A percentile compares a stretch with the other conserved stretches of the same genome.
Conservation (phyloP, 768 basidiomycete species). For the Trametes cubensis region DNA sequence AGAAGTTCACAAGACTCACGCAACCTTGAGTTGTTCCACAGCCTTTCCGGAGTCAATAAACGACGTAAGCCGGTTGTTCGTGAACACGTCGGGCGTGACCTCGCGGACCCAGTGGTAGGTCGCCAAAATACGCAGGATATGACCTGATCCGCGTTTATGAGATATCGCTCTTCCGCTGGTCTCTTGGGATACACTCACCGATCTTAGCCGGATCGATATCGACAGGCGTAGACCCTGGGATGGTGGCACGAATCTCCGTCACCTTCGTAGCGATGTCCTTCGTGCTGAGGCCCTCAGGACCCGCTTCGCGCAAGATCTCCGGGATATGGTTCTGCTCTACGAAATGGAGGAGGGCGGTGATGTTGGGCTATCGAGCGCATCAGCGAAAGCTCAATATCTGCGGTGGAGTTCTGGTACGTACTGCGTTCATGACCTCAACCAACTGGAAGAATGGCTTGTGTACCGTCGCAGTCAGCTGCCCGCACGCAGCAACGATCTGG, state of each 20-base stretch:
- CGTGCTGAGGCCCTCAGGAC: constrained; percentile 52
- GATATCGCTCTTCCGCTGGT: constrained; percentile 1
- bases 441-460: constrained; percentile 50
- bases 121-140: constrained; percentile 71
- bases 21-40: not conserved
- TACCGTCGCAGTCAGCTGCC: constrained; percentile 25
- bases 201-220: constrained; percentile 46
- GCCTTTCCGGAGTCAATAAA: constrained; percentile 67
- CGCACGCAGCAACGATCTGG: constrained; percentile 30
- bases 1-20: not conserved
- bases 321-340: constrained; percentile 47
- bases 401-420: constrained; percentile 30
- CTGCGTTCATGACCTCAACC: constrained; percentile 68
- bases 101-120: constrained; percentile 77
- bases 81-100: constrained; percentile 67
- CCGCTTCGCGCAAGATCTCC: constrained; percentile 71
- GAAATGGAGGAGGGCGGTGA: constrained; percentile 9
- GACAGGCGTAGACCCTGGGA: constrained; percentile 2
- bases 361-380: not conserved
- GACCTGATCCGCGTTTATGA: constrained; percentile 44
- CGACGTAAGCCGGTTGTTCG: constrained; percentile 67
- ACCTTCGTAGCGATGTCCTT: constrained; percentile 34
- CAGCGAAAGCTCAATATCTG: not conserved
- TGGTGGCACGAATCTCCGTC: constrained; percentile 1
- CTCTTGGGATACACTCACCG: constrained; percentile 39